Evolutionary conservation across 1,284 basidiomycete species (phyloP).

Genomic region (Singerocomus rubriflavus): DNA sequence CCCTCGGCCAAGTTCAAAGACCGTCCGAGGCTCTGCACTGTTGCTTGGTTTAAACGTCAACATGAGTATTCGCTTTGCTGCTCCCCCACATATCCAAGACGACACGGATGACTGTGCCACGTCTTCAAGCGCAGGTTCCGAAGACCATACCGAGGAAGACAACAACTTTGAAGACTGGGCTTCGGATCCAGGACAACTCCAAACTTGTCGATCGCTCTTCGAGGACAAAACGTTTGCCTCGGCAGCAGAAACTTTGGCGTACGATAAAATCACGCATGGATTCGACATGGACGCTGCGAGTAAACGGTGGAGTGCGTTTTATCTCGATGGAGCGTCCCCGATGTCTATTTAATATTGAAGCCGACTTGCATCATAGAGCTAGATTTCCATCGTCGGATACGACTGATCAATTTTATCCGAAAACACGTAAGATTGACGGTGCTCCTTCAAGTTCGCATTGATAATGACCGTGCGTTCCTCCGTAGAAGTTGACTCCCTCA

Average conservation of each 20-base stretch:
- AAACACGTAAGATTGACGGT: slow-evolving; percentile 48
- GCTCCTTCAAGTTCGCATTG: slow-evolving; percentile 10
- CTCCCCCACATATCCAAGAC: slow-evolving; percentile 6
- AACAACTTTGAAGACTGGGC: slow-evolving; percentile 80
- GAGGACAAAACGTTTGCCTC: slow-evolving; percentile 63
- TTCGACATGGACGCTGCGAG: slow-evolving; percentile 60
- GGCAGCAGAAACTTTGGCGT: slow-evolving; percentile 56
- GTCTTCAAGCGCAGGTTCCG: slow-evolving; percentile 24
- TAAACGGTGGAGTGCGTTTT: slow-evolving; percentile 48
- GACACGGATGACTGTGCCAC: slow-evolving; percentile 8
- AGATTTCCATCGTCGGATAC: slow-evolving; percentile 70
- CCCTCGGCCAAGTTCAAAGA: background rate
- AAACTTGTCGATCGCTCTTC: slow-evolving; percentile 77
- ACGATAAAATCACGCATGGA: slow-evolving; percentile 62
- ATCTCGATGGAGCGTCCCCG: background rate
- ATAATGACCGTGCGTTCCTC: background rate
- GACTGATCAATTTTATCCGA: slow-evolving; percentile 85
- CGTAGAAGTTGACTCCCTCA: slow-evolving; percentile 50
- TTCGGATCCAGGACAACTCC: slow-evolving; percentile 57
- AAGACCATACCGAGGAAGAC: slow-evolving; percentile 54
- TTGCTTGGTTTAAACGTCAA: slow-evolving; percentile 1
- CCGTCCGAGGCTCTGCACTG: background rate
- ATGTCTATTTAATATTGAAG: slow-evolving; percentile 1
- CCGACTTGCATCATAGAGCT: slow-evolving; percentile 38
- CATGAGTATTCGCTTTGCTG: slow-evolving; percentile 32